Evolutionary conservation across 345 rosid genomes (phyloP).

Genomic region (Odontarrhena argentea): DNA sequence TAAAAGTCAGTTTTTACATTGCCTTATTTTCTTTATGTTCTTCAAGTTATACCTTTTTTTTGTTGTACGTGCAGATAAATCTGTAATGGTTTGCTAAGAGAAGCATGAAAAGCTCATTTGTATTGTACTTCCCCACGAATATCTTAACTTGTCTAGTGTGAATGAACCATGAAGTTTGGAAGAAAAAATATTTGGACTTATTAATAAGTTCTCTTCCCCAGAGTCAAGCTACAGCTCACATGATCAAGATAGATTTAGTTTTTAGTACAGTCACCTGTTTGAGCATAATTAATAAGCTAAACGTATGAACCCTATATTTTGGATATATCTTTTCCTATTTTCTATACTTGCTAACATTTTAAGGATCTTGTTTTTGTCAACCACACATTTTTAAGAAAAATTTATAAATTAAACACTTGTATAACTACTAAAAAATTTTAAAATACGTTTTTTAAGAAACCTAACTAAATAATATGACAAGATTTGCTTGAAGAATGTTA

Average conservation of each 20-base stretch:
- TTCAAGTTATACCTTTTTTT: background rate
- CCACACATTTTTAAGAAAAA: background rate
- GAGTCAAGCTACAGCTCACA: conserved; percentile 30
- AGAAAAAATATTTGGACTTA: conserved; percentile 19
- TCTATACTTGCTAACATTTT: background rate
- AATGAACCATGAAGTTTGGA: conserved; percentile 25
- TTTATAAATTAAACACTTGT: background rate
- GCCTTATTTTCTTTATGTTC: background rate
- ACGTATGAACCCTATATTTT: background rate
- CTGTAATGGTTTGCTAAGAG: conserved; percentile 1
- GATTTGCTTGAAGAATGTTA: background rate
- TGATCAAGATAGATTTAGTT: conserved; percentile 2
- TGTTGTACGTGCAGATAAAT: background rate
- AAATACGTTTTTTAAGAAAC: background rate
- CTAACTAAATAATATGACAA: background rate
- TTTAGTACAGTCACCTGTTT: conserved; percentile 14
- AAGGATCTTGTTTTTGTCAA: too few relatives aligned
- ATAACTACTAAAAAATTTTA: background rate
- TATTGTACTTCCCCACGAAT: background rate
- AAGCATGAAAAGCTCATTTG: conserved; percentile 4
- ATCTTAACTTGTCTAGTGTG: conserved; percentile 18
- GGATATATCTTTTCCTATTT: too few relatives aligned
- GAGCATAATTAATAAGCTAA: background rate
- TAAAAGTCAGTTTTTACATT: background rate
- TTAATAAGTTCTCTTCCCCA: conserved; percentile 20